phyloP scores from a whole-genome alignment of 148 eudicot genomes.

The Nyssa sinensis region DNA sequence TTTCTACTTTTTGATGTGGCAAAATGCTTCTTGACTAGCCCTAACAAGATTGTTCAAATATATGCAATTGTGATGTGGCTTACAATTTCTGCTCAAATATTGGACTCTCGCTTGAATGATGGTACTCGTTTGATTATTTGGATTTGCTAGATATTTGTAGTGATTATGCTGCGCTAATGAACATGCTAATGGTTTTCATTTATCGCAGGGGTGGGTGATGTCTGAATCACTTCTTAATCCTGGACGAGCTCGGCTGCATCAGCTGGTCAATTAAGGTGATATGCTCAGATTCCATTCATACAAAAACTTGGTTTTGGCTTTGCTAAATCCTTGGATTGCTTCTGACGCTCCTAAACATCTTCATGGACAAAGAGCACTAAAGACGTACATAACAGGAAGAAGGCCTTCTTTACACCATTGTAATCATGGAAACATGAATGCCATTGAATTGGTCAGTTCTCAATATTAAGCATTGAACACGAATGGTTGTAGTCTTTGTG shows the following conservation, averaged over 20 bases:
- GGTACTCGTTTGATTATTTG: neutral
- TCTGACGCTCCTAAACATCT: neutral
- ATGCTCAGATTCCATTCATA: neutral
- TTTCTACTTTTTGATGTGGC: no score
- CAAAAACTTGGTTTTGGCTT: neutral
- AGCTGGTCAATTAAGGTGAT: slow-evolving; percentile 20
- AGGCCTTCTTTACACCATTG: neutral
- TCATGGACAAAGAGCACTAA: neutral
- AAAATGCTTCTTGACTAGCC: no score
- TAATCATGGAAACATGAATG: neutral
- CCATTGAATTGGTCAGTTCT: neutral
- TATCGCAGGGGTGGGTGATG: slow-evolving; percentile 95
- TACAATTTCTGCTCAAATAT: neutral
- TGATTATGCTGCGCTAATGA: neutral
- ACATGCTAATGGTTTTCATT: neutral
- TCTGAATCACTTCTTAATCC: slow-evolving; percentile 96
- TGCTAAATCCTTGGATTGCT: neutral
- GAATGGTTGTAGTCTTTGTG: neutral
- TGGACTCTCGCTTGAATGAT: neutral
- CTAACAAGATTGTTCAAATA: no score
- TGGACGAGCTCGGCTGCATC: slow-evolving; percentile 80
- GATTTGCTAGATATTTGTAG: neutral
- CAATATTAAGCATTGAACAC: neutral
- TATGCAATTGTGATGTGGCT: no score
- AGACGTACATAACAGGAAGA: neutral